These are phyloP conservation scores for Fusarium temperatum DNA, from an alignment of 2,329 filamentous ascomycete genomes.

Conservation along the genomic window DNA sequence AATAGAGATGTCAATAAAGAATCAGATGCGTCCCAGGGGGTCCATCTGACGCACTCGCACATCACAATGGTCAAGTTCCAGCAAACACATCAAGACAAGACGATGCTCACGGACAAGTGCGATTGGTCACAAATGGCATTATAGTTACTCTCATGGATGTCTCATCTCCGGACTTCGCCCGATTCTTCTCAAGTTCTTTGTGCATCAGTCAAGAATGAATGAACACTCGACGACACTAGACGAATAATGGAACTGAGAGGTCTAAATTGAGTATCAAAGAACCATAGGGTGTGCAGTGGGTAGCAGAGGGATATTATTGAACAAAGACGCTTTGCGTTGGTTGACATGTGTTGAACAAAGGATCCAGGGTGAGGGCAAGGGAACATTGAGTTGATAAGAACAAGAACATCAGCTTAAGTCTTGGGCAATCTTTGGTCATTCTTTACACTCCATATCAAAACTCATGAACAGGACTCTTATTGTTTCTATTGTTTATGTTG, in stretches of 20 bases:
- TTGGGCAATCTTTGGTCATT: not conserved
- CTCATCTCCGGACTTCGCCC: not conserved
- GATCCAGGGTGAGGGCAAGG: not conserved
- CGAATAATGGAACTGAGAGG: not conserved
- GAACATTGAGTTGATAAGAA: constrained; percentile 7
- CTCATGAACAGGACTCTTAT: not conserved
- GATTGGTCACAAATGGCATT: not conserved
- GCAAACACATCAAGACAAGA: not conserved
- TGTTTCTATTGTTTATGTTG: not conserved
- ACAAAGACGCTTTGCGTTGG: constrained; percentile 20
- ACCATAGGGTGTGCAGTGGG: not conserved
- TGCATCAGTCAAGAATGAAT: not conserved
- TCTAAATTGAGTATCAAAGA: constrained; percentile 21
- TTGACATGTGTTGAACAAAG: constrained; percentile 12
- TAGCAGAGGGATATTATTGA: not conserved
- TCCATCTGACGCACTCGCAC: not conserved
- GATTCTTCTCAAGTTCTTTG: constrained; percentile 11
- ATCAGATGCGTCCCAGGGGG: not conserved
- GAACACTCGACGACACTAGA: not conserved
- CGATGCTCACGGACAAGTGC: not conserved
- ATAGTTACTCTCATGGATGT: not conserved
- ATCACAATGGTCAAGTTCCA: not conserved
- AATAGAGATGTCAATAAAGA: constrained; percentile 15
- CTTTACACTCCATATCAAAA: not conserved
- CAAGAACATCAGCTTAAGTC: not conserved